These are phyloP conservation scores for Gloeophyllum trabeum DNA, from an alignment of 768 basidiomycete genomes.

Conservation along the genomic window DNA sequence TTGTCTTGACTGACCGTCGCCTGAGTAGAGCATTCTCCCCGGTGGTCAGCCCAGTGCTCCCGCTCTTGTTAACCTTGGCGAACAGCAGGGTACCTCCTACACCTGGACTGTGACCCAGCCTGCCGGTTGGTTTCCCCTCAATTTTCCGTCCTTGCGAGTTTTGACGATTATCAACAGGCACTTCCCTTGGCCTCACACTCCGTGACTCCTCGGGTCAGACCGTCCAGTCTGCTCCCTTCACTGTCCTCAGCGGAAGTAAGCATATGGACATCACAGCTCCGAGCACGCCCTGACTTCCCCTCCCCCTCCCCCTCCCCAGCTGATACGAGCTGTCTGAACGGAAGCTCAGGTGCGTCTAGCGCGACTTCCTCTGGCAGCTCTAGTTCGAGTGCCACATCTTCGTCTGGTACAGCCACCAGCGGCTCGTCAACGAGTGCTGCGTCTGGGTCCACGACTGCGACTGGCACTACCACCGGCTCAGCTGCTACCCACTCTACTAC, in stretches of 20 bases:
- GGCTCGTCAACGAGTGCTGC: conserved; percentile 10
- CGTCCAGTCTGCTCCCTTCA: conserved; percentile 42
- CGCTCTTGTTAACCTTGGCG: conserved; percentile 36
- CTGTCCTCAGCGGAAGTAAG: conserved; percentile 38
- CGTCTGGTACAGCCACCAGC: conserved; percentile 5
- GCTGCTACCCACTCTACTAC: background rate
- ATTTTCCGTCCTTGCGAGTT: background rate
- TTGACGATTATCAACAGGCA: conserved; percentile 22
- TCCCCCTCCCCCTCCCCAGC: conserved; percentile 1
- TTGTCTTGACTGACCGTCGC: background rate
- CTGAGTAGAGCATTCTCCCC: conserved; percentile 35
- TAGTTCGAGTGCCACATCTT: conserved; percentile 3
- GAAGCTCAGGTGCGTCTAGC: background rate
- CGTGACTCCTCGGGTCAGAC: conserved; percentile 45
- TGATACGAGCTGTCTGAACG: background rate
- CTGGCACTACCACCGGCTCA: background rate
- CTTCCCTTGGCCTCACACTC: conserved; percentile 42
- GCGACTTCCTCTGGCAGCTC: conserved; percentile 1
- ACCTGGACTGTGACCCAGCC: conserved; percentile 48
- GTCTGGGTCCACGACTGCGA: background rate
- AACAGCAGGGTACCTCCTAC: conserved; percentile 23
- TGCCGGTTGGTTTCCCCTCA: conserved; percentile 22
- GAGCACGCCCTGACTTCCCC: background rate
- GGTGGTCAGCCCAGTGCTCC: conserved; percentile 32
- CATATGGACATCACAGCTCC: conserved; percentile 5